Evolutionary conservation across 208 protist species (phyloP).

Genomic region (Herpetomonas samuelpessoai): DNA sequence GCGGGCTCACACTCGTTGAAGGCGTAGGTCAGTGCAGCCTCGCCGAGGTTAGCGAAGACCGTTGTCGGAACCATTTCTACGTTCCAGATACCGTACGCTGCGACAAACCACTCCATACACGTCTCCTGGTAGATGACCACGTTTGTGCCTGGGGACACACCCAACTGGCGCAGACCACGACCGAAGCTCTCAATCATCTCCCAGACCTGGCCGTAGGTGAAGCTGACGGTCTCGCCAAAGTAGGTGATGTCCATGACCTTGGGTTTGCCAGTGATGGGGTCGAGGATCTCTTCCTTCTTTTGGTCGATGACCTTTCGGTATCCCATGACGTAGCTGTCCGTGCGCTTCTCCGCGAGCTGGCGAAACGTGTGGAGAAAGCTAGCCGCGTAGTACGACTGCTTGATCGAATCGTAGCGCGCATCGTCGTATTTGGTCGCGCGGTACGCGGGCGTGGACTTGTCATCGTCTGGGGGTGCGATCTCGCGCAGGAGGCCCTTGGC

Average conservation of each 20-base stretch:
- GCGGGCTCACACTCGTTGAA: slow-evolving; percentile 21
- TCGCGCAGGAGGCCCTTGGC: slow-evolving; percentile 3
- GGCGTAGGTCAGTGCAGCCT: slow-evolving; percentile 36
- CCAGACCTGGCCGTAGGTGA: slow-evolving; percentile 28
- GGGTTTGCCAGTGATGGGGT: slow-evolving; percentile 12
- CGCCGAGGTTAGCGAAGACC: slow-evolving; percentile 52
- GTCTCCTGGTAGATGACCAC: slow-evolving; percentile 47
- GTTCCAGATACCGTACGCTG: slow-evolving; percentile 41
- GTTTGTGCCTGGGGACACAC: slow-evolving; percentile 8
- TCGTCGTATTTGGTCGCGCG: slow-evolving; percentile 6
- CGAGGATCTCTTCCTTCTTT: slow-evolving; percentile 15
- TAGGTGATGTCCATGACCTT: slow-evolving; percentile 25
- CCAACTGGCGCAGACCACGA: slow-evolving; percentile 21
- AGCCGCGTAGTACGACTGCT: slow-evolving; percentile 3
- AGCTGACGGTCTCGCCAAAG: slow-evolving; percentile 16
- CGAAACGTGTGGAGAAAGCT: slow-evolving; percentile 9
- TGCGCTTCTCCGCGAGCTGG: slow-evolving; percentile 2
- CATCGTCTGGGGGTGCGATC: slow-evolving; percentile 12
- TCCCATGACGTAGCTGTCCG: slow-evolving; percentile 15
- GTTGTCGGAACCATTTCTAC: slow-evolving; percentile 34
- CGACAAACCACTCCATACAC: slow-evolving; percentile 45
- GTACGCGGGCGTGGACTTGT: slow-evolving; percentile 17
- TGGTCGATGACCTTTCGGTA: slow-evolving; percentile 21
- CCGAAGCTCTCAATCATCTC: slow-evolving; percentile 22
- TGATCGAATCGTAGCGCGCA: slow-evolving; percentile 13